A percentile compares a stretch with the other conserved stretches of the same genome.
Conservation (phyloP, 805 yeast genomes). For the Torulaspora maleeae region DNA sequence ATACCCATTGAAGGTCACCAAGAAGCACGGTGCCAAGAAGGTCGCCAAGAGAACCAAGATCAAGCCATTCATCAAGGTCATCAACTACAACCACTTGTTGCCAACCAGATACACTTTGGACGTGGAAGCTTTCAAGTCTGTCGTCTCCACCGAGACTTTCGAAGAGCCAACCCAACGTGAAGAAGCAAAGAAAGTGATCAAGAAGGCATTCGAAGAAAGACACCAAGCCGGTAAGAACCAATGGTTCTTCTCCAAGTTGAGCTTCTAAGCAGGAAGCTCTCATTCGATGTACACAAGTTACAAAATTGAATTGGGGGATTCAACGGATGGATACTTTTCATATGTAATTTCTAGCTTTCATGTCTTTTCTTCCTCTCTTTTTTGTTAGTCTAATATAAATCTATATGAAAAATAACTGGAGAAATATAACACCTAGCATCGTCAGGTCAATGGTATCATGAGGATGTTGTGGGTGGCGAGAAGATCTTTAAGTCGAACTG, state of each 20-base stretch:
- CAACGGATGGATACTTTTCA: constrained; percentile 15
- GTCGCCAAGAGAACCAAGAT: constrained; percentile 95
- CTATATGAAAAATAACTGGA: constrained; percentile 14
- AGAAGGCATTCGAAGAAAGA: constrained; percentile 98
- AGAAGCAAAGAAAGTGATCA: constrained; percentile 98
- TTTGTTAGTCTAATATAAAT: constrained; percentile 12
- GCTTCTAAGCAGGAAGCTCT: constrained; percentile 54
- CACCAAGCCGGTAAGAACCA: constrained; percentile 99
- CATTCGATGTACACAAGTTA: constrained; percentile 11
- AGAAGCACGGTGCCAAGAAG: constrained; percentile 92
- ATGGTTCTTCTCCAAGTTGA: constrained; percentile 99
- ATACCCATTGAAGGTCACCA: constrained; percentile 95
- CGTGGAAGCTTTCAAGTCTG: constrained; percentile 90
- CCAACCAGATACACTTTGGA: constrained; percentile 99
- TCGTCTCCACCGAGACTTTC: constrained; percentile 88
- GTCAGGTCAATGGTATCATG: background rate
- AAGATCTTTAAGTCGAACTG: constrained; percentile 11
- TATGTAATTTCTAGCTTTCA: constrained; percentile 19
- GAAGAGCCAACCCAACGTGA: constrained; percentile 97
- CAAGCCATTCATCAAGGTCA: constrained; percentile 98
- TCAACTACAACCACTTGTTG: constrained; percentile 99
- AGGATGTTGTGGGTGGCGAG: constrained; percentile 1
- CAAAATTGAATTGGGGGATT: constrained; percentile 11
- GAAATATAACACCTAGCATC: background rate
- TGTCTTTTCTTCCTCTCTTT: constrained; percentile 15